These are phyloP conservation scores for Chaetomium olivaceum DNA, from an alignment of 2,329 filamentous ascomycete species.

Conservation along the genomic window DNA sequence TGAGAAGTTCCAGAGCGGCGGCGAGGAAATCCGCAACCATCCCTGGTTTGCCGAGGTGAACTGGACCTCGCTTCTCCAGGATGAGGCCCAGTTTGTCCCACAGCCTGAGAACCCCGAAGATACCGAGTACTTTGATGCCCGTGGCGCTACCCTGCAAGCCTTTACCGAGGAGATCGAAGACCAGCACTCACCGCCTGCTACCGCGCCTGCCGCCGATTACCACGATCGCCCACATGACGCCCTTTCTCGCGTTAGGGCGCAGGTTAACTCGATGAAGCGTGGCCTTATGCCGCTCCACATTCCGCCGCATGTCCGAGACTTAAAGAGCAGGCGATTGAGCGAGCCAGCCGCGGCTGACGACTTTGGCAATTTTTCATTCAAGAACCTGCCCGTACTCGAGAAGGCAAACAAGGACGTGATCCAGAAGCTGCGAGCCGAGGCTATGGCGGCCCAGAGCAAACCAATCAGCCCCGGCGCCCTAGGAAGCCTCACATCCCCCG, in stretches of 20 bases:
- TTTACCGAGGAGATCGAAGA: slow-evolving; percentile 96
- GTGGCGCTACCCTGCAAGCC: slow-evolving; percentile 86
- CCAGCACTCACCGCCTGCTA: slow-evolving; percentile 71
- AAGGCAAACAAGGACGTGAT: slow-evolving; percentile 99
- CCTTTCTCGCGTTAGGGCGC: slow-evolving; percentile 81
- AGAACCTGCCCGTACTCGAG: slow-evolving; percentile 92
- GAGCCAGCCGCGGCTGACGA: slow-evolving; percentile 88
- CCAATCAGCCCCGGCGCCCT: slow-evolving; percentile 48
- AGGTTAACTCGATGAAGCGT: slow-evolving; percentile 85
- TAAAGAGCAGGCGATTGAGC: slow-evolving; percentile 82
- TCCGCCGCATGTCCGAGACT: slow-evolving; percentile 90
- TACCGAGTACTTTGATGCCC: slow-evolving; percentile 94
- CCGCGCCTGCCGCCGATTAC: slow-evolving; percentile 72
- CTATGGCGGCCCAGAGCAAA: slow-evolving; percentile 68
- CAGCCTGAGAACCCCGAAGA: slow-evolving; percentile 92
- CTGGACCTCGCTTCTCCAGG: slow-evolving; percentile 89
- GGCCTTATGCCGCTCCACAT: slow-evolving; percentile 95
- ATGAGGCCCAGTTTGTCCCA: slow-evolving; percentile 94
- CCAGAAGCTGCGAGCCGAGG: slow-evolving; percentile 90
- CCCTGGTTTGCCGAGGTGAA: slow-evolving; percentile 85
- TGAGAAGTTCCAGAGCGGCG: slow-evolving; percentile 79
- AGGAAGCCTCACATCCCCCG: slow-evolving; percentile 56
- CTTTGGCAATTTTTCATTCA: slow-evolving; percentile 95
- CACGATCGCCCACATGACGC: slow-evolving; percentile 91
- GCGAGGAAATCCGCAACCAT: slow-evolving; percentile 86